Evolutionary conservation across 2,329 filamentous ascomycete species (phyloP), one percentile per base, ranked within the genome.

Genomic region (Didymella arachidicola): DNA sequence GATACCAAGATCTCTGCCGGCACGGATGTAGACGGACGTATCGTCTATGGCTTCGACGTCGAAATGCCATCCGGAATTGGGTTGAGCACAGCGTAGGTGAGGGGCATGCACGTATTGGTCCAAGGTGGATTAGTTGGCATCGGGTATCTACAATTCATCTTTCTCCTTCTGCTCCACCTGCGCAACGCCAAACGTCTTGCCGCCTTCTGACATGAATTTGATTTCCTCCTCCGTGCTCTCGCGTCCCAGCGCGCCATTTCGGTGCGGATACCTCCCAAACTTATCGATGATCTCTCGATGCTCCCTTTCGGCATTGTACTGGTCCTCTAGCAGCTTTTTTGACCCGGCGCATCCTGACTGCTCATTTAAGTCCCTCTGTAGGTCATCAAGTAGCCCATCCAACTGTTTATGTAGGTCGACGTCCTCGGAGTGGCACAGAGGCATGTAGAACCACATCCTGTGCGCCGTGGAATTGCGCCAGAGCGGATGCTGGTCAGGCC

Each of bases 181-280:
- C 43, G 38, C 65, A 46, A 70, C 66, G 2, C 79, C 79, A 73
- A 81, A 81, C 2, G 76, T 80, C 16, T 75, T 73, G 1, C 78
- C 79, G 1, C 77, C 78, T 2, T 76, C 78, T 47, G 79, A 77
- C 41, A 88, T 63, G 72, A 81, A 87, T 61, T 77, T 75, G 50
- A 59, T 69, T 73, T 87, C 86, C 60, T 83, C 84, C 1, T 63
- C 61, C 6, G 82, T 86, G 43, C 71, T 76, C 59, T 79, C 71
- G 61, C 86, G 73, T 0, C 82, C 83, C 49, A 88, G 51, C 0
- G 76, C 76, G 53, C 72, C 68, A 65, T 88, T 88, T 6, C 86
- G 76, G 72, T 87, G 83, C 8, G 86, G 86, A 73, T 87, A 88
- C 52, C 86, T 73, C 1, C 85, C 85, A 68, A 87, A 88, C 56